Evolutionary conservation across 1,139 yeast species (phyloP), one percentile per base, ranked within the genome.

Genomic region (Pichia sp.): DNA sequence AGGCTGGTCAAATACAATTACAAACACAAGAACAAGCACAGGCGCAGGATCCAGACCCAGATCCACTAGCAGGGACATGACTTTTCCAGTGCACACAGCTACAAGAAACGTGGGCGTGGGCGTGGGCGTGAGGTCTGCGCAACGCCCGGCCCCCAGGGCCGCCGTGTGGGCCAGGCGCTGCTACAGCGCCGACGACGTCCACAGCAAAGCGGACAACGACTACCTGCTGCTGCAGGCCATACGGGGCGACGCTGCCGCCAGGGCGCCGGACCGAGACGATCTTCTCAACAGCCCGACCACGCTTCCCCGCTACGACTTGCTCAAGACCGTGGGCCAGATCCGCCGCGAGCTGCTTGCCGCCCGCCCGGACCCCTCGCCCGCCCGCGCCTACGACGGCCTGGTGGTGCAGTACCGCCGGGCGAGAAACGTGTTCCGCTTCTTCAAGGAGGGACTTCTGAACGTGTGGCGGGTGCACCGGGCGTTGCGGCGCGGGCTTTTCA

Each of bases 401-500:
- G 46, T 57, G 3, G 47, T 58, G 2, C 49, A 52, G 31, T 64
- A 64, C 50, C 59, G 61, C 36, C 53, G 59, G 42, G 54, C 59
- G 26, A 62, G 61, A 29, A 58, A 52, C 40, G 63, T 65, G 34
- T 55, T 69, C 38, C 59, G 61, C 2, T 84, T 84, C 65, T 82
- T 82, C 68, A 78, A 77, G 58, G 63, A 67, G 0, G 89, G 88
- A 1, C 72, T 82, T 2, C 61, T 66, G 13, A 80, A 79, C 60
- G 78, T 82, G 1, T 81, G 84, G 82, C 69, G 71, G 47, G 74
- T 78, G 49, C 64, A 63, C 44, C 53, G 57, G n/a, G 49, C 53
- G 1, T 53, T 67, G n/a, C 42, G 56, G 3, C 53, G 53, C 13
- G 49, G 55, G 1, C 45, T 66, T 1, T 65, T 61, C 45, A 53